Base-by-base conservation (phyloP, 2,329 filamentous ascomycete genomes). In the Hortaea werneckii region DNA sequence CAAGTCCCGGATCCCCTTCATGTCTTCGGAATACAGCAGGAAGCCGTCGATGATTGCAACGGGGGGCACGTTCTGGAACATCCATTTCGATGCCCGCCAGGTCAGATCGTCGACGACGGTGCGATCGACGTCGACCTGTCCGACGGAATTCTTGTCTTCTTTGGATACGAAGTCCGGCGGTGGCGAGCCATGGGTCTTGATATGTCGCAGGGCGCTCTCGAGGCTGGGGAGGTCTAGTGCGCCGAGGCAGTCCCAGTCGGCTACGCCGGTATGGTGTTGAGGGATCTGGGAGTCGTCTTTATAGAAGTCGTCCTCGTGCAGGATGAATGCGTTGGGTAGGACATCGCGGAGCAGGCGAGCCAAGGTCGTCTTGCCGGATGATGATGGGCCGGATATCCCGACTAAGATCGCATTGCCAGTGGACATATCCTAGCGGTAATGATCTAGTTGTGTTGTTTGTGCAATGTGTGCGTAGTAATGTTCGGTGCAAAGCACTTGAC, bases 251-350 rank as follows among this genome's bases (percentile, higher is more conserved):
- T 98, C 92, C 90, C 92, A 96, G 68, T 98, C 89, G 52, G 84
- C 72, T 9, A 95, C 69, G 10, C 75, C 79, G 20, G 58, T 50
- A 11, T 37, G 55, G 27, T 70, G 70, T 11, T 75, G 61, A 1
- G 72, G 67, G 35, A 77, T 78, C 76, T 87, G 76, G 29, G 76
- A 68, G 62, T 96, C 90, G 1, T 85, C 73, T 53, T 80, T 81
- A 70, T 95, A 98, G 64, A 96, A 98, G 66, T 98, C 92, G 69
- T 98, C 92, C 64, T 95, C 81, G 64, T 98, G 92, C 20, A 98
- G 75, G 59, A 96, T 85, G 60, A 88, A 90, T 11, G 80, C 75
- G 54, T 75, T 72, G 26, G 65, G 56, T 58, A 95, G 88, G 54
- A 94, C 82, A 61, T 86, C 80, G 48, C 87, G 81, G 12, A 98